These are phyloP conservation scores for Rhynchospora pubera DNA, from an alignment of 176 grass and related monocot genomes.

Conservation along the genomic window DNA sequence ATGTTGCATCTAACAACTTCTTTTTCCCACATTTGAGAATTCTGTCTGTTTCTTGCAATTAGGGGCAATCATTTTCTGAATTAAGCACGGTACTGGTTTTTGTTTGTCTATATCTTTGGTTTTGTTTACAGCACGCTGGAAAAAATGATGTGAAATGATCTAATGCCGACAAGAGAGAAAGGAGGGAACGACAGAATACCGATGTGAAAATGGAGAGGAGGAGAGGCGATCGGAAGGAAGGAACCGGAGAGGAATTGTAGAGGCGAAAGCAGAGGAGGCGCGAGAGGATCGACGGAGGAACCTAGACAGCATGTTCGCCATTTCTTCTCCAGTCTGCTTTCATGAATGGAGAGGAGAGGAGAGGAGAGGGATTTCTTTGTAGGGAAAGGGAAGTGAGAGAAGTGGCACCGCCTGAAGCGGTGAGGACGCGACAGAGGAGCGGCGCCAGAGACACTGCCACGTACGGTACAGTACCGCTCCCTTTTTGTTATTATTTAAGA, in stretches of 20 bases:
- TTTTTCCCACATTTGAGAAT: too few species aligned
- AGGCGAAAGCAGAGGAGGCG: background rate
- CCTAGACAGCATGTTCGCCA: background rate
- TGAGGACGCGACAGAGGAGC: background rate
- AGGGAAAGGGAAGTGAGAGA: too few species aligned
- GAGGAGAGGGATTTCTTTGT: background rate
- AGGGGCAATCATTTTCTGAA: background rate
- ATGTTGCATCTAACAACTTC: background rate
- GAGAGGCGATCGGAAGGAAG: background rate
- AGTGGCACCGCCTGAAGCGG: background rate
- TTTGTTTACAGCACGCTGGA: background rate
- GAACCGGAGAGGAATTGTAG: constrained; percentile 9
- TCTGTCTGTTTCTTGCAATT: background rate
- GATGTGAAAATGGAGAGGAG: background rate
- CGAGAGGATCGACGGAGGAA: constrained; percentile 19
- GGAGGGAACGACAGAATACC: background rate
- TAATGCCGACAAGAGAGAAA: too few species aligned
- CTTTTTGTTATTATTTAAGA: too few species aligned
- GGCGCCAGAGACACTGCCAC: background rate
- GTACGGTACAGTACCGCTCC: background rate
- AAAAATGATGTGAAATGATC: background rate
- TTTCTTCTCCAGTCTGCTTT: constrained; percentile 8
- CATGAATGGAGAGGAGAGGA: constrained; percentile 12
- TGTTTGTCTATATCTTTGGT: background rate
- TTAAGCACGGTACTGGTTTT: background rate